Base-by-base conservation (phyloP, 805 yeast genomes). In the Nakazawaea sp. region DNA sequence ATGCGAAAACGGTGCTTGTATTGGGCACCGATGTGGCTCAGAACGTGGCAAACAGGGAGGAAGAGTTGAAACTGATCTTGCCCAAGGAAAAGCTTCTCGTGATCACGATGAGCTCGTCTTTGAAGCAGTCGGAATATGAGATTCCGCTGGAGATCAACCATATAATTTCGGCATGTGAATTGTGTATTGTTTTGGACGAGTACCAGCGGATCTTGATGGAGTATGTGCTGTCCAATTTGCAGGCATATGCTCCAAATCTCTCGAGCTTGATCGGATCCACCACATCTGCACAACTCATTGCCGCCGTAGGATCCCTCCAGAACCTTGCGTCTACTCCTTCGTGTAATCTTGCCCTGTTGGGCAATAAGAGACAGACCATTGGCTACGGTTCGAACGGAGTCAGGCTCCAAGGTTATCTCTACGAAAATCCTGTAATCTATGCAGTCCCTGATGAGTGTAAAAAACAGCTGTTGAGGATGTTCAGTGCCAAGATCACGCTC, bases 271-370 rank as follows among this genome's bases (percentile, higher is more conserved):
- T 90, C 2, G 94, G 95, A 0, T 63, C 94, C 0, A 61, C 70
- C 5, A 71, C 83, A 0, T 75, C 95, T 0, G 81, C 95, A 0
- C 85, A 82, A 47, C 56, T 92, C 13, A 59, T 90, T 18, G 71
- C 85, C 1, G 64, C 71, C 13, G 62, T 74, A 1, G 94, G 95
- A 2, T 87, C 95, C 0, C 55, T 90, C 4, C 61, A 60, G 10
- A 78, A 74, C 5, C 59, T 90, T 8, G 75, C 87, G 2, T 60
- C 57, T 21, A 74, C 84, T 0, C 96, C 96, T 0, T 69, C 95
- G 3, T 85, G 97, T 49, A 90, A 90, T 51, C 50, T 90, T 17
- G 78, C 95, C 0, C 75, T 94, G 0, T 60, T 86, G 33, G 96
- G 96, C 0, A 71, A 72, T 11, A 68, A 68, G 30, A 58, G 68